Evolutionary conservation across 2,329 filamentous ascomycete genomes (phyloP).

Genomic region (Periconia macrospinosa): DNA sequence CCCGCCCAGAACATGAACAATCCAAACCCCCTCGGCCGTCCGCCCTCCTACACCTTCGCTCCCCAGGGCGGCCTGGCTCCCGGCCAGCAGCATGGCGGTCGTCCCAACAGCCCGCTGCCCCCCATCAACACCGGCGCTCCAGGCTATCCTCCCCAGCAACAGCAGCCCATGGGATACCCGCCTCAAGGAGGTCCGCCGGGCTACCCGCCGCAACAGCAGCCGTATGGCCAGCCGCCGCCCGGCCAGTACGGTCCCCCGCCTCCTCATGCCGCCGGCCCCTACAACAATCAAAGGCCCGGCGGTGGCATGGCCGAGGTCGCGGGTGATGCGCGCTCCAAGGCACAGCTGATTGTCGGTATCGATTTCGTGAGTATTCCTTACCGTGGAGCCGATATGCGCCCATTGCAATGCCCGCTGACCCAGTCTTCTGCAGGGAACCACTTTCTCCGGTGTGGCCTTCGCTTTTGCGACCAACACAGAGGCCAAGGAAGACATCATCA

Average conservation of each 20-base stretch:
- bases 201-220: constrained; percentile 46
- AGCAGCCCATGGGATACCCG: constrained; percentile 48
- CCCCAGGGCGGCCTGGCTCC: constrained; percentile 40
- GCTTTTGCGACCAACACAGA: constrained; percentile 93
- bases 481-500: constrained; percentile 97
- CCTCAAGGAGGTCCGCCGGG: constrained; percentile 45
- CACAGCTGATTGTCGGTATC: constrained; percentile 97
- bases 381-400: neutral
- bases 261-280: constrained; percentile 32
- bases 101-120: constrained; percentile 58
- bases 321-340: constrained; percentile 85
- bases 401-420: constrained; percentile 18
- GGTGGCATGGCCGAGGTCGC: constrained; percentile 68
- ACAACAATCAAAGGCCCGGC: constrained; percentile 35
- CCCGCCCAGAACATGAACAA: constrained; percentile 55
- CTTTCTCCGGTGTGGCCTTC: constrained; percentile 96
- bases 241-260: constrained; percentile 19
- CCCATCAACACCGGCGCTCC: constrained; percentile 58
- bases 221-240: constrained; percentile 34
- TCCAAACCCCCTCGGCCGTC: constrained; percentile 58
- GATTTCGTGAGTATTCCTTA: constrained; percentile 72
- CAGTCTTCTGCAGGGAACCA: constrained; percentile 71
- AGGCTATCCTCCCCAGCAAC: constrained; percentile 52
- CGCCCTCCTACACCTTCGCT: constrained; percentile 65
- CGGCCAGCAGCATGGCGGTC: constrained; percentile 43